Percentiles rank a stretch among this genome's conserved stretches.
These are phyloP conservation scores for Fragosphaeria purpurea DNA, from an alignment of 2,329 filamentous ascomycete genomes.

Conservation along the genomic window DNA sequence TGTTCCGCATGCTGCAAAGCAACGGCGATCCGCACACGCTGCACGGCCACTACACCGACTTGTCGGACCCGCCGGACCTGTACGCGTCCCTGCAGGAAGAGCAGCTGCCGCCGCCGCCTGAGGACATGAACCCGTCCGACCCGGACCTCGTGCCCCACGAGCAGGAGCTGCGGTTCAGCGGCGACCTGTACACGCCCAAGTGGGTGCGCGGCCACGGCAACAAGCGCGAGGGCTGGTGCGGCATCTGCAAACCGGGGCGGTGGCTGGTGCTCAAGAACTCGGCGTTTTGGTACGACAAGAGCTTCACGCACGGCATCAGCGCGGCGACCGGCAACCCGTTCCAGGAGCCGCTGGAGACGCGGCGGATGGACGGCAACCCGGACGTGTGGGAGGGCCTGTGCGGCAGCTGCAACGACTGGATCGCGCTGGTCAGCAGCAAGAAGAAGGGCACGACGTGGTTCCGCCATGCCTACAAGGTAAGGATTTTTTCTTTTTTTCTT, in stretches of 20 bases:
- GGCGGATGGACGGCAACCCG: conserved; percentile 69
- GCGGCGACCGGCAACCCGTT: conserved; percentile 71
- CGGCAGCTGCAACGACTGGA: conserved; percentile 70
- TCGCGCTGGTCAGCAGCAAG: conserved; percentile 72
- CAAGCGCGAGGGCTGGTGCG: conserved; percentile 83
- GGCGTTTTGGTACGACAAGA: conserved; percentile 90
- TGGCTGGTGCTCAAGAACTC: conserved; percentile 88
- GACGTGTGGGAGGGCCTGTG: conserved; percentile 76
- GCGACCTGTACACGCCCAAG: conserved; percentile 71
- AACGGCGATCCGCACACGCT: conserved; percentile 60
- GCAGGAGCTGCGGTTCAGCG: conserved; percentile 68
- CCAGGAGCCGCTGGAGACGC: conserved; percentile 63
- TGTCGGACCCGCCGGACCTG: conserved; percentile 66
- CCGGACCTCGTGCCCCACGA: conserved; percentile 68
- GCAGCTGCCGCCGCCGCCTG: conserved; percentile 61
- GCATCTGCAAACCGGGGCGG: conserved; percentile 73
- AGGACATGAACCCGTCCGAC: conserved; percentile 72
- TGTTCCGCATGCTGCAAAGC: conserved; percentile 65
- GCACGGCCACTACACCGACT: conserved; percentile 60
- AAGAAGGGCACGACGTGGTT: conserved; percentile 94
- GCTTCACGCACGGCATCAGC: conserved; percentile 78
- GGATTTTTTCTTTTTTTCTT: conserved; percentile 15
- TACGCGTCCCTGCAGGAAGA: conserved; percentile 67
- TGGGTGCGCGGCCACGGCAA: conserved; percentile 82
- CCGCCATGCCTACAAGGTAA: conserved; percentile 76